Evolutionary conservation across 192 early-diverging fungal genomes (phyloP), one percentile per base, ranked within the genome.

Genomic region (Gryganskiella cystojenkinii): DNA sequence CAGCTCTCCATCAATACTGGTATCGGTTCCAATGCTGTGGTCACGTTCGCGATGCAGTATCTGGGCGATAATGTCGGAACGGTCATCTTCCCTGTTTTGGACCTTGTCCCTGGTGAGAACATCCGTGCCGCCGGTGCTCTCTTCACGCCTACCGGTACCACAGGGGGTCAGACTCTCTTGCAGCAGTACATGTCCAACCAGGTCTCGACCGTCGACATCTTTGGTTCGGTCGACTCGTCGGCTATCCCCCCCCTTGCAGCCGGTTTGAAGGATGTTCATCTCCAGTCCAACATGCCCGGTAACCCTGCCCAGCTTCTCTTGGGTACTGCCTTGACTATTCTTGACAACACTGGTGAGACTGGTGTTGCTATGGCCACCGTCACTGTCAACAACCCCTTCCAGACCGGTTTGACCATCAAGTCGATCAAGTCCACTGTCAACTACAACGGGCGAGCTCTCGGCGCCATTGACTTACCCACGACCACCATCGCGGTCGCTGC

Each of bases 311-410:
- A 79, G 40, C 71, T 90, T 31, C 62, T 90, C 14, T 46, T 80
- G 44, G 60, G 69, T 11, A 70, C 83, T 37, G 31, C 71, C 15
- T 56, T 90, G 64, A 73, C 67, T 42, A 75, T 90, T 31, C 55
- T 68, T 15, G 64, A 66, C 34, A 65, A 83, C 59, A 85, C 86
- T 30, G 61, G 76, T 15, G 55, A 56, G 20, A 85, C 81, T 22
- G 78, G 80, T 33, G 49, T 83, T 43, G 86, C 87, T 47, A 62
- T 64, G 65, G 82, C 84, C 22, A 59, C 63, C 19, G 84, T 89
- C 35, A 71, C 72, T 9, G 70, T 89, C 44, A 78, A 82, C 35
- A 85, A 89, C 68, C 88, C 88, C n/a, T 87, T 89, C 70, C 53
- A 63, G 28, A 81, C 86, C 42, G 68, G 74, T 15, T 59, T 89